Conservation (phyloP, 352 stramenopile genomes). For the Pythium diclinum region DNA sequence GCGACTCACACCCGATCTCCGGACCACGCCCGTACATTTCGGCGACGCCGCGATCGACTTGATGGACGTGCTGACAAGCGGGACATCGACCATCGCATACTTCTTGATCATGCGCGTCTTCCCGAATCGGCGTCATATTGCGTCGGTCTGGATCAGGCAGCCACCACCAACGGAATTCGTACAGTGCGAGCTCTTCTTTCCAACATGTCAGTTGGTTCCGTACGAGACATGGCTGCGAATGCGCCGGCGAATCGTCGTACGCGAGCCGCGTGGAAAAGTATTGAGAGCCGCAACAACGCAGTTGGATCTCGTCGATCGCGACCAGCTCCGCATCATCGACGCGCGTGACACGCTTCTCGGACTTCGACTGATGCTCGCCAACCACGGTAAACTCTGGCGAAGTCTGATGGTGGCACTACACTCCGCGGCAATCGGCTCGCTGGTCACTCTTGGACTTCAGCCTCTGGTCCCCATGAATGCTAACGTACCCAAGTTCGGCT, state of each 20-base stretch:
- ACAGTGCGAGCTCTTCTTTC: conserved; percentile 19
- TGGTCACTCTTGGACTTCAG: too few relatives aligned
- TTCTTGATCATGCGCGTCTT: conserved; percentile 19
- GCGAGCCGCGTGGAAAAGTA: background rate
- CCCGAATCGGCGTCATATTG: conserved; percentile 10
- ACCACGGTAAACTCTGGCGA: background rate
- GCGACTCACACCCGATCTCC: background rate
- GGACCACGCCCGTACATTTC: background rate
- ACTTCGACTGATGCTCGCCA: background rate
- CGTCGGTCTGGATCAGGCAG: background rate
- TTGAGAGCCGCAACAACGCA: background rate
- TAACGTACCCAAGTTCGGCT: background rate
- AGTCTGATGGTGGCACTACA: too few relatives aligned
- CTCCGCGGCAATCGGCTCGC: too few relatives aligned
- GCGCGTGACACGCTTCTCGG: conserved; percentile 11
- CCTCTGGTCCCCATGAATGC: too few relatives aligned
- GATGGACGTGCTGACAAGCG: conserved; percentile 6
- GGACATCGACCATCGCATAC: conserved; percentile 9
- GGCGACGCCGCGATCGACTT: background rate
- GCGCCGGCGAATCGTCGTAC: background rate
- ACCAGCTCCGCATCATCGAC: conserved; percentile 17
- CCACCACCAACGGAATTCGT: background rate
- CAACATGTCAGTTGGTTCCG: conserved; percentile 12
- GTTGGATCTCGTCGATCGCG: conserved; percentile 16
- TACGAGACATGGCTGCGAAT: background rate